Conservation (phyloP, 2,329 filamentous ascomycete genomes). For the Aspergillus floridensis region DNA sequence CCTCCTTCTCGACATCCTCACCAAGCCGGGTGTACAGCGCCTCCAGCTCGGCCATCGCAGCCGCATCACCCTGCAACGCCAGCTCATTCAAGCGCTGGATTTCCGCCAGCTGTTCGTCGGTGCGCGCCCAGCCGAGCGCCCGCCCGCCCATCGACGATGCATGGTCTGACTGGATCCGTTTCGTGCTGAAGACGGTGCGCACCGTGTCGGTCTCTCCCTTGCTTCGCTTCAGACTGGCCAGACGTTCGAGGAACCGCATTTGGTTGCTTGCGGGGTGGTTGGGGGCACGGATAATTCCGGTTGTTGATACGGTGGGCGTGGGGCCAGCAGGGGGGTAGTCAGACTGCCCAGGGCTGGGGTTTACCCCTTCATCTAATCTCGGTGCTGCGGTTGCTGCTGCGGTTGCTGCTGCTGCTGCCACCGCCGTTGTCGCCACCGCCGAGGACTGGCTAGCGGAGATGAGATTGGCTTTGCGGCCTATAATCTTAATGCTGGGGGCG, state of each 20-base stretch:
- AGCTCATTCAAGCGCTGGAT: slow-evolving; percentile 37
- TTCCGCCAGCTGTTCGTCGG: slow-evolving; percentile 36
- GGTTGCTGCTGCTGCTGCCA: neutral
- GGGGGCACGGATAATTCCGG: neutral
- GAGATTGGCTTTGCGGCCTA: slow-evolving; percentile 64
- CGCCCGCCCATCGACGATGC: slow-evolving; percentile 26
- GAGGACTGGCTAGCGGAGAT: slow-evolving; percentile 42
- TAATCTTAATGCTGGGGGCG: slow-evolving; percentile 67
- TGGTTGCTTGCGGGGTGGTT: slow-evolving; percentile 32
- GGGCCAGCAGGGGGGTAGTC: neutral
- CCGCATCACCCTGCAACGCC: slow-evolving; percentile 36
- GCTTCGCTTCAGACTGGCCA: slow-evolving; percentile 63
- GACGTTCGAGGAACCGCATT: slow-evolving; percentile 60
- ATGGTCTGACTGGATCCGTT: slow-evolving; percentile 25
- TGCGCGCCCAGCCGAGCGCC: slow-evolving; percentile 38
- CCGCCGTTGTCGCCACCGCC: slow-evolving; percentile 1
- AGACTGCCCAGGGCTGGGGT: neutral
- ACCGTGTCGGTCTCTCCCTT: slow-evolving; percentile 66
- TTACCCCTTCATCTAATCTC: slow-evolving; percentile 12
- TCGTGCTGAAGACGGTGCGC: slow-evolving; percentile 55
- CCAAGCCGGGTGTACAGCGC: slow-evolving; percentile 35
- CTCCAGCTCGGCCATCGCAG: slow-evolving; percentile 37
- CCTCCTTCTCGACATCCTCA: slow-evolving; percentile 5
- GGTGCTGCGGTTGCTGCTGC: slow-evolving; percentile 4
- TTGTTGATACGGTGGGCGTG: neutral